These are phyloP conservation scores for Anthracocystis panici-leucophaei DNA, from an alignment of 1,284 basidiomycete species.

Conservation along the genomic window DNA sequence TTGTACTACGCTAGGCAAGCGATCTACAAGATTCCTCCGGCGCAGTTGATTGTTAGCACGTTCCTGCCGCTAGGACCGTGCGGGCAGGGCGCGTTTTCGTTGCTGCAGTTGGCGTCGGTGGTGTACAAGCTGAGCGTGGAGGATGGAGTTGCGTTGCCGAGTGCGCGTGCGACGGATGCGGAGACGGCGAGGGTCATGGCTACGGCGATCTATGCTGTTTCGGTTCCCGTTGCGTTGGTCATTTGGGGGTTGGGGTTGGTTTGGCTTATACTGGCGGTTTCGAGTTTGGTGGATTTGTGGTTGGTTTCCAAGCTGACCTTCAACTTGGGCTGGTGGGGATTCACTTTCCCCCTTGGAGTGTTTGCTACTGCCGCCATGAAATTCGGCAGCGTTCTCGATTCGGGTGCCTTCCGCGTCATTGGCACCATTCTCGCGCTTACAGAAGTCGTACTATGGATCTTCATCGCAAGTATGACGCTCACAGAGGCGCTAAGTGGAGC, in stretches of 20 bases:
- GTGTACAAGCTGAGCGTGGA: slow-evolving; percentile 31
- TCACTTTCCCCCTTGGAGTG: slow-evolving; percentile 61
- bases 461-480: slow-evolving; percentile 37
- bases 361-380: slow-evolving; percentile 51
- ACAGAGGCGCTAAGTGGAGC: slow-evolving; percentile 25
- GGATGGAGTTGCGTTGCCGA: slow-evolving; percentile 24
- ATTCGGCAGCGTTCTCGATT: slow-evolving; percentile 54
- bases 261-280: slow-evolving; percentile 71
- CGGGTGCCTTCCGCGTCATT: slow-evolving; percentile 47
- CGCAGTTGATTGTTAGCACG: slow-evolving; percentile 74
- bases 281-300: slow-evolving; percentile 58
- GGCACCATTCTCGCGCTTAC: slow-evolving; percentile 47
- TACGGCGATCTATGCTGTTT: slow-evolving; percentile 49
- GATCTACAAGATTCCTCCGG: slow-evolving; percentile 70
- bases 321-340: slow-evolving; percentile 64
- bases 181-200: slow-evolving; percentile 49
- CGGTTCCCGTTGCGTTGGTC: slow-evolving; percentile 65
- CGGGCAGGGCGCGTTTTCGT: slow-evolving; percentile 76
- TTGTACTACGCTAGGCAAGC: slow-evolving; percentile 74
- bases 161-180: slow-evolving; percentile 12
- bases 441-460: slow-evolving; percentile 55
- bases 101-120: slow-evolving; percentile 72
- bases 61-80: slow-evolving; percentile 75
- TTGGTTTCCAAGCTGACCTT: slow-evolving; percentile 53
- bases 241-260: slow-evolving; percentile 72